A percentile compares a stretch with the other conserved stretches of the same genome.
Evolutionary conservation across 2,329 filamentous ascomycete genomes (phyloP).

Genomic region (Mycosphaerella sp.): DNA sequence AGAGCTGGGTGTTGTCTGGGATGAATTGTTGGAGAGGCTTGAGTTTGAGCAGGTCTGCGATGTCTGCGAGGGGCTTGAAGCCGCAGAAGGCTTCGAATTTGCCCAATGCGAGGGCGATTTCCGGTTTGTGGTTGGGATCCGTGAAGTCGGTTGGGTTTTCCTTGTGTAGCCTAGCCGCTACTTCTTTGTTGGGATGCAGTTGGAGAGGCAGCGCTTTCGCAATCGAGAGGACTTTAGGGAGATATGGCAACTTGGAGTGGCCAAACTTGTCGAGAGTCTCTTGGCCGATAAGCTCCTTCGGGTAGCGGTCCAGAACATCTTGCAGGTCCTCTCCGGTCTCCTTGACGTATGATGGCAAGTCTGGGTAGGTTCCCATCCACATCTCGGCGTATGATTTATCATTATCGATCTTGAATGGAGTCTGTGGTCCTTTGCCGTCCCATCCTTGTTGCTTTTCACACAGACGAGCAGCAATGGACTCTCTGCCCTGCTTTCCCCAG

Average conservation of each 20-base stretch:
- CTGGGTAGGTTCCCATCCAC: constrained; percentile 74
- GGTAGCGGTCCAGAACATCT: constrained; percentile 57
- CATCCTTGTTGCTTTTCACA: constrained; percentile 58
- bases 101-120: constrained; percentile 66
- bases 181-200: constrained; percentile 64
- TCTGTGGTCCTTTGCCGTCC: constrained; percentile 32
- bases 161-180: constrained; percentile 58
- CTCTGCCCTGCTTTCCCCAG: constrained; percentile 61
- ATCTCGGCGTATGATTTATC: constrained; percentile 58
- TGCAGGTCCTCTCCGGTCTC: constrained; percentile 58
- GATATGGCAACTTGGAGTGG: constrained; percentile 59
- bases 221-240: constrained; percentile 72
- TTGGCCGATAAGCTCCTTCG: constrained; percentile 58
- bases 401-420: constrained; percentile 58
- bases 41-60: constrained; percentile 54
- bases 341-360: constrained; percentile 59
- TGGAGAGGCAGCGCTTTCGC: constrained; percentile 68
- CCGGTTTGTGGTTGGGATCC: constrained; percentile 72
- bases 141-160: constrained; percentile 60
- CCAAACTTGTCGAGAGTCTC: constrained; percentile 57
- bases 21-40: constrained; percentile 51
- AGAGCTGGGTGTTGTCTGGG: constrained; percentile 43
- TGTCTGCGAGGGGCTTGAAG: constrained; percentile 60
- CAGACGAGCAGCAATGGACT: constrained; percentile 60
- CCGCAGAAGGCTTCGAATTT: constrained; percentile 72